A percentile compares a stretch with the other conserved stretches of the same genome.
Conservation (phyloP, 352 stramenopile genomes). For the Phytophthora citrophthora region DNA sequence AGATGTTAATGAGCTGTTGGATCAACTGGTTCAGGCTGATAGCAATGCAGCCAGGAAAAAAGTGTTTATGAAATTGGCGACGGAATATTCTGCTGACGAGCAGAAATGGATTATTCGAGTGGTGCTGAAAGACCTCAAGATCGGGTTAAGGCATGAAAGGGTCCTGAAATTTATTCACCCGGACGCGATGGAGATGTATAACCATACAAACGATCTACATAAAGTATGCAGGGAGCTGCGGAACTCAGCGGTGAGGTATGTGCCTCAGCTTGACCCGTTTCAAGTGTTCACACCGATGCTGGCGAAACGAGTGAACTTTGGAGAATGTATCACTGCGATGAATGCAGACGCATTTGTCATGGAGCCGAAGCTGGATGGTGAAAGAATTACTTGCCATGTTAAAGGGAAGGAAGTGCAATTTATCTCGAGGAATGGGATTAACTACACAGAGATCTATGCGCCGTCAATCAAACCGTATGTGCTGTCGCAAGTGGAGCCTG, state of each 20-base stretch:
- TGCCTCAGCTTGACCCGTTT: slow-evolving; percentile 79
- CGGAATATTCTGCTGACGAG: slow-evolving; percentile 74
- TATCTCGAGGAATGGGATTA: slow-evolving; percentile 86
- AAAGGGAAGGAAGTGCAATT: slow-evolving; percentile 70
- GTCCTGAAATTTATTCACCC: slow-evolving; percentile 85
- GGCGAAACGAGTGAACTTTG: slow-evolving; percentile 86
- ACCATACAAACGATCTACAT: slow-evolving; percentile 86
- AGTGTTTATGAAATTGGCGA: slow-evolving; percentile 78
- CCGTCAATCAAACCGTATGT: slow-evolving; percentile 68
- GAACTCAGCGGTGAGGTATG: slow-evolving; percentile 84
- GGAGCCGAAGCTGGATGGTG: slow-evolving; percentile 86
- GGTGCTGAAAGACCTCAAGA: slow-evolving; percentile 89
- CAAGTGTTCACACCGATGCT: slow-evolving; percentile 90
- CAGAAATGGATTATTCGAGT: slow-evolving; percentile 88
- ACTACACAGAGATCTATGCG: slow-evolving; percentile 81
- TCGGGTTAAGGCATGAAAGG: slow-evolving; percentile 80
- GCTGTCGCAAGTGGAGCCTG: slow-evolving; percentile 58
- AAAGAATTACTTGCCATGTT: slow-evolving; percentile 85
- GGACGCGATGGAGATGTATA: slow-evolving; percentile 88
- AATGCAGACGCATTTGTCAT: slow-evolving; percentile 78
- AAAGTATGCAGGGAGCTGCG: slow-evolving; percentile 76
- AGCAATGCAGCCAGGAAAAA: slow-evolving; percentile 50
- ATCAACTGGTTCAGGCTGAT: slow-evolving; percentile 57
- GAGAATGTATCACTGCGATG: slow-evolving; percentile 78
- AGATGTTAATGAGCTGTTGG: slow-evolving; percentile 68